Evolutionary conservation across 2,329 filamentous ascomycete genomes (phyloP).

Genomic region (Aspergillus cejpii): DNA sequence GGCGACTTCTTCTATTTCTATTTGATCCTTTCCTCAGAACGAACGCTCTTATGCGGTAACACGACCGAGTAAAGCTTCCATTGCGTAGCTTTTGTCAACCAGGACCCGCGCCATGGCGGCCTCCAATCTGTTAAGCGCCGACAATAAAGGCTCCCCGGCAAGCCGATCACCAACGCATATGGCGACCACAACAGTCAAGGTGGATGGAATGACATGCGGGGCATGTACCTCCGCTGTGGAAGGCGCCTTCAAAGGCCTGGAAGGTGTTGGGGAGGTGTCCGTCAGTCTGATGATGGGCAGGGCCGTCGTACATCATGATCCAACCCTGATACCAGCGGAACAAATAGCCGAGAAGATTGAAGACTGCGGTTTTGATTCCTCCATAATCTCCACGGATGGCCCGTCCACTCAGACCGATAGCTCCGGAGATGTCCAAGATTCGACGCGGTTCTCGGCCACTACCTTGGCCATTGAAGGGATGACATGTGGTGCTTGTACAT

Average conservation of each 20-base stretch:
- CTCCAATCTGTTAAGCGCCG: constrained; percentile 16
- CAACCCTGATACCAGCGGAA: constrained; percentile 64
- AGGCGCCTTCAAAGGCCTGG: constrained; percentile 73
- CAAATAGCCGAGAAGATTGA: constrained; percentile 79
- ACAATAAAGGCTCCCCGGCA: constrained; percentile 10
- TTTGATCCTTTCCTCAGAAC: neutral
- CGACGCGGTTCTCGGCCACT: constrained; percentile 52
- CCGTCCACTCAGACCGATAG: constrained; percentile 47
- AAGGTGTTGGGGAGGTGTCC: constrained; percentile 77
- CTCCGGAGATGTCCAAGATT: constrained; percentile 30
- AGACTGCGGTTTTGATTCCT: constrained; percentile 84
- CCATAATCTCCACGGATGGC: constrained; percentile 75
- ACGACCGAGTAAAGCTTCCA: constrained; percentile 5
- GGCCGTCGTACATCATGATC: constrained; percentile 88
- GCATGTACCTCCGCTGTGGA: constrained; percentile 95
- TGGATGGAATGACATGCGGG: constrained; percentile 83
- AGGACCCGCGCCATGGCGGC: constrained; percentile 16
- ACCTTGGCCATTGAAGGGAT: constrained; percentile 77
- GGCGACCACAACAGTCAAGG: constrained; percentile 83
- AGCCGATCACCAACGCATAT: constrained; percentile 52
- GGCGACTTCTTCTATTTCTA: neutral
- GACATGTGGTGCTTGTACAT: constrained; percentile 87
- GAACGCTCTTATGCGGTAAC: constrained; percentile 16
- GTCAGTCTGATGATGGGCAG: constrained; percentile 93
- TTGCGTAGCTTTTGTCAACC: constrained; percentile 11